A percentile compares a stretch with the other conserved stretches of the same genome.
These are phyloP conservation scores for Hypoxylon sp. DNA, from an alignment of 2,329 filamentous ascomycete species.

Conservation along the genomic window DNA sequence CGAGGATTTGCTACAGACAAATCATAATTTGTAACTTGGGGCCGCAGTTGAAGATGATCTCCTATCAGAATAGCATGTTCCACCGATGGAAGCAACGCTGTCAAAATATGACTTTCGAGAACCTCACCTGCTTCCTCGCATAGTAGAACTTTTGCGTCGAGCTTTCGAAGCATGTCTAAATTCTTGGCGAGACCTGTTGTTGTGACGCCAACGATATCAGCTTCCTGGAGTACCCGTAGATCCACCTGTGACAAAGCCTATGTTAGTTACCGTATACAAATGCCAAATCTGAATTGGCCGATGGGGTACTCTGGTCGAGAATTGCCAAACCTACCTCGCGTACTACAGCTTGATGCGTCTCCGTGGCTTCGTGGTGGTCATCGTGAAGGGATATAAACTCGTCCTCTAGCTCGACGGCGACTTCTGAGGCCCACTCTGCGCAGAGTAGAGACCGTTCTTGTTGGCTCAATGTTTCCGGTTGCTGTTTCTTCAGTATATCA, in stretches of 20 bases:
- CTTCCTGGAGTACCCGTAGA: slow-evolving; percentile 56
- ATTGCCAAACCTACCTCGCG: slow-evolving; percentile 17
- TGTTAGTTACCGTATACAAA: background rate
- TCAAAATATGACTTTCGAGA: slow-evolving; percentile 44
- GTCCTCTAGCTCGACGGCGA: slow-evolving; percentile 19
- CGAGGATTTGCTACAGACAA: slow-evolving; percentile 65
- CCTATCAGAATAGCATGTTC: slow-evolving; percentile 73
- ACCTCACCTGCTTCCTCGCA: slow-evolving; percentile 57
- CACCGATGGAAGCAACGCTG: slow-evolving; percentile 37
- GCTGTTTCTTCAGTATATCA: background rate
- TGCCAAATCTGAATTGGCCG: background rate
- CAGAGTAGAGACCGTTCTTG: slow-evolving; percentile 27
- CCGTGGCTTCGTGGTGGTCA: slow-evolving; percentile 25
- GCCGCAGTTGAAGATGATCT: slow-evolving; percentile 74
- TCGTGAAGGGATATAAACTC: slow-evolving; percentile 35
- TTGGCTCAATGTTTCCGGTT: slow-evolving; percentile 17
- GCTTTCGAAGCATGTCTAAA: slow-evolving; percentile 62
- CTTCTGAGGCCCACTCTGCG: slow-evolving; percentile 21
- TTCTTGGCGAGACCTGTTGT: slow-evolving; percentile 71
- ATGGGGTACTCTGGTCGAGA: background rate
- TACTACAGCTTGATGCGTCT: slow-evolving; percentile 9
- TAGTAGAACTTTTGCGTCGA: slow-evolving; percentile 70
- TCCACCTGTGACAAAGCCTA: slow-evolving; percentile 46
- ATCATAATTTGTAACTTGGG: slow-evolving; percentile 68
- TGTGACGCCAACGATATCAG: slow-evolving; percentile 70